A percentile compares a stretch with the other conserved stretches of the same genome.
Evolutionary conservation across 192 early-diverging fungal genomes (phyloP).

Genomic region (Umbelopsis sp.): DNA sequence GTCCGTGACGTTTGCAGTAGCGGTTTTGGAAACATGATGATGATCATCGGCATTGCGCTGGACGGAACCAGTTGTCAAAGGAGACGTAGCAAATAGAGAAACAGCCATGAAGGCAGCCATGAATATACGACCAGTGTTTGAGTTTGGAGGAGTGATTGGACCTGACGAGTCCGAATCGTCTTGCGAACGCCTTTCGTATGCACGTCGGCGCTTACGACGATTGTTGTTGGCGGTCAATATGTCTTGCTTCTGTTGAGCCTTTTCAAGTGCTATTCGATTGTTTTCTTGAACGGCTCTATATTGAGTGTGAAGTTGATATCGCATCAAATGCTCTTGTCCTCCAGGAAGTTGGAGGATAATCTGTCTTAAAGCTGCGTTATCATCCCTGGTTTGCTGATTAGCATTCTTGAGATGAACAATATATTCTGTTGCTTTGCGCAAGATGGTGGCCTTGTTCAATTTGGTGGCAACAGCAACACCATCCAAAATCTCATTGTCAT

Average conservation of each 20-base stretch:
- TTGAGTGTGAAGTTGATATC: constrained; percentile 16
- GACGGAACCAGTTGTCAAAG: constrained; percentile 32
- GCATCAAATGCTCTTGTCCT: constrained; percentile 40
- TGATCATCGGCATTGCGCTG: constrained; percentile 31
- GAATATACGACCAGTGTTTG: constrained; percentile 42
- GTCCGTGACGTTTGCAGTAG: not conserved
- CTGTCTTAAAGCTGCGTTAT: constrained; percentile 48
- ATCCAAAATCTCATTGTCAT: constrained; percentile 60
- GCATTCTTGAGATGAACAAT: constrained; percentile 63
- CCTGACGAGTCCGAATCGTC: constrained; percentile 20
- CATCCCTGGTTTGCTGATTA: constrained; percentile 44
- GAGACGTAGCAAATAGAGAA: constrained; percentile 53
- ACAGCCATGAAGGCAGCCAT: constrained; percentile 66
- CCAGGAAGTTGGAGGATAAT: constrained; percentile 49
- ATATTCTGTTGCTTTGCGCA: constrained; percentile 92
- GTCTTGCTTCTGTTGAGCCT: constrained; percentile 10
- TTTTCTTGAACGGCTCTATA: constrained; percentile 5
- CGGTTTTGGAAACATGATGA: constrained; percentile 32
- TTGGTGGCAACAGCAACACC: constrained; percentile 85
- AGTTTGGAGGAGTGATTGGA: constrained; percentile 37
- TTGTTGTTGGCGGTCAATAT: not conserved
- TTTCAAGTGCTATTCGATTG: constrained; percentile 1
- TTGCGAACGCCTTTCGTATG: not conserved
- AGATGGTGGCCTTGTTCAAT: constrained; percentile 92
- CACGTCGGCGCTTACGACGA: constrained; percentile 9